Percentiles rank a stretch among this genome's conserved stretches.
Conservation (phyloP, 148 eudicot genomes). For the Heliosperma pusillum region DNA sequence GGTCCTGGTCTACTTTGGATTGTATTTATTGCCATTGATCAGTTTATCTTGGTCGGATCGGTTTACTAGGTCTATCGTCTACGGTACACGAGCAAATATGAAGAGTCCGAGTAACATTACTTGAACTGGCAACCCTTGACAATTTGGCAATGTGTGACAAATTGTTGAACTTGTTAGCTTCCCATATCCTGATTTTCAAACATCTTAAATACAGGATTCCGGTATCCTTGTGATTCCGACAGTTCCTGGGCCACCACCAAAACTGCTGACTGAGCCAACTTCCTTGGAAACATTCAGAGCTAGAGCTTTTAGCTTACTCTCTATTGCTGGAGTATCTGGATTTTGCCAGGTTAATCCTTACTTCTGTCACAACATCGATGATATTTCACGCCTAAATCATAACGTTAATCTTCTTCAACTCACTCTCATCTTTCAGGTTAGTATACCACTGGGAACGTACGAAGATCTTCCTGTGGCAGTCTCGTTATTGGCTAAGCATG, state of each 20-base stretch:
- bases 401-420: neutral
- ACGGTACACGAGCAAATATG: neutral
- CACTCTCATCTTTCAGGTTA: constrained; percentile 46
- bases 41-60: neutral
- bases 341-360: constrained; percentile 72
- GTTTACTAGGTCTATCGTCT: neutral
- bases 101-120: neutral
- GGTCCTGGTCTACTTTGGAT: neutral
- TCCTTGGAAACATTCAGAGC: constrained; percentile 59
- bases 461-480: constrained; percentile 69
- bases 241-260: constrained; percentile 87
- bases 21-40: neutral
- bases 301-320: constrained; percentile 77
- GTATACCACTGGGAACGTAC: constrained; percentile 68
- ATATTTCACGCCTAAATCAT: neutral
- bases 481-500: constrained; percentile 77
- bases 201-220: constrained; percentile 36
- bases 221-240: constrained; percentile 79
- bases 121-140: neutral
- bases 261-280: constrained; percentile 56
- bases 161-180: neutral
- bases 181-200: neutral
- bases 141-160: neutral
- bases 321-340: constrained; percentile 82
- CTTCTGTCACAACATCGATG: neutral